These are phyloP conservation scores for Dothidotthia symphoricarpi DNA, from an alignment of 2,329 filamentous ascomycete species.

Conservation along the genomic window DNA sequence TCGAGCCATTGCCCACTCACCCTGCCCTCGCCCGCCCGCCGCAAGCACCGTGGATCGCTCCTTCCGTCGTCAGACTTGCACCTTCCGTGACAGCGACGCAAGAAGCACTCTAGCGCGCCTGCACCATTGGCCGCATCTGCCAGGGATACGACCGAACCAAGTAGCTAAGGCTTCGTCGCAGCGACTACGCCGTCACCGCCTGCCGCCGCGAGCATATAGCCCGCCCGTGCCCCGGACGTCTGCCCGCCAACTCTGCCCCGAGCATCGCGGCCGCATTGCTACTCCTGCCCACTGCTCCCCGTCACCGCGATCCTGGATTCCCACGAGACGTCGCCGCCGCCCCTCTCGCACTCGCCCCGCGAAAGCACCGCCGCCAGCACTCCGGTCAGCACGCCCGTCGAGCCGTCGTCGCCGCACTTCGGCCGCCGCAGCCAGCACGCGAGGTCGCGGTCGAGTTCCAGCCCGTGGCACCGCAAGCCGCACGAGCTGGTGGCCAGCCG, in stretches of 20 bases:
- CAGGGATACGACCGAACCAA: slow-evolving; percentile 18
- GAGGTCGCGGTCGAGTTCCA: slow-evolving; percentile 8
- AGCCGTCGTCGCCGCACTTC: slow-evolving; percentile 44
- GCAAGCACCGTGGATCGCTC: slow-evolving; percentile 11
- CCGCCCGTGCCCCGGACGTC: slow-evolving; percentile 16
- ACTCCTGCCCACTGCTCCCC: slow-evolving; percentile 1
- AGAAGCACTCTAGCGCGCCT: slow-evolving; percentile 22
- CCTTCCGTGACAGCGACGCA: slow-evolving; percentile 19
- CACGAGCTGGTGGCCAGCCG: slow-evolving; percentile 34
- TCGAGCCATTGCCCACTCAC: background rate
- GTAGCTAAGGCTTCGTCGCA: slow-evolving; percentile 10
- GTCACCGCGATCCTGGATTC: slow-evolving; percentile 54
- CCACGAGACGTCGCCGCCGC: slow-evolving; percentile 51
- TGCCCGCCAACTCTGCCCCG: slow-evolving; percentile 1
- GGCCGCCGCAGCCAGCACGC: slow-evolving; percentile 44
- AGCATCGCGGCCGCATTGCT: background rate
- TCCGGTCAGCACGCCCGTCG: slow-evolving; percentile 46
- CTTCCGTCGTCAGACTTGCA: slow-evolving; percentile 29
- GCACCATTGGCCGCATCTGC: slow-evolving; percentile 22
- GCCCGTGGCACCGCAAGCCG: slow-evolving; percentile 46
- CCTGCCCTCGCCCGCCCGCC: background rate
- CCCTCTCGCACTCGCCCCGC: slow-evolving; percentile 54
- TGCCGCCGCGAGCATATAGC: slow-evolving; percentile 22
- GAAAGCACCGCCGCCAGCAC: slow-evolving; percentile 54
- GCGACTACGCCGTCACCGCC: slow-evolving; percentile 29